Evolutionary conservation across 1,284 basidiomycete species (phyloP), one percentile per base, ranked within the genome.

Genomic region (Ganoderma leucocontextum): DNA sequence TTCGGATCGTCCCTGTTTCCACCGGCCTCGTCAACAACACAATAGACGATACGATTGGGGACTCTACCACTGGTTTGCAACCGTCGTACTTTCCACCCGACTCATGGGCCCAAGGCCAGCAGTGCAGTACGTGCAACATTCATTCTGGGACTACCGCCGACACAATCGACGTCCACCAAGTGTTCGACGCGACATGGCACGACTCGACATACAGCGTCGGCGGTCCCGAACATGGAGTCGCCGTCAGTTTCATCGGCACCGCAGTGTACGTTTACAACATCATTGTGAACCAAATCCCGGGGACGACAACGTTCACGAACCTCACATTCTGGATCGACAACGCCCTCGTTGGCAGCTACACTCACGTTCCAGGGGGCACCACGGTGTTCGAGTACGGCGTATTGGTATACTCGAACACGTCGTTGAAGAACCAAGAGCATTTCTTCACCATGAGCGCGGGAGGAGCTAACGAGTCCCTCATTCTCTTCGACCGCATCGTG

Each of bases 341-440:
- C 39, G 64, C 22, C 8, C 55, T 62, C 17, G 62, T 63, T 5
- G 65, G 70, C 36, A 8, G 15, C 15, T 66, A 44, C 39, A 22
- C 44, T 0, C 62, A 69, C 41, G 19, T 33, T 1, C 70, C 67
- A 7, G 60, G 57, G 44, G 13, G 1, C 13, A 36, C 13, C 35
- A 15, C 57, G 17, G n/a, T n/a, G 8, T 29, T 70, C 35, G 12
- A 52, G 9, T 80, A 80, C 67, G 62, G 72, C 63, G 75, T 79
- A 8, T 67, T 71, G 9, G 80, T 82, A 3, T 82, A 76, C 63
- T 69, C 68, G 22, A 76, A 74, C 36, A 33, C 33, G 5, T 53
- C 61, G 7, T 35, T 62, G 10, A 10, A 58, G 39, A 62, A 66
- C 33, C 25, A 25, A 13, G 17, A 55, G 36, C 67, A 71, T 17